Evolutionary conservation across 139 green algal genomes (phyloP).

Genomic region (Coccomyxa sp.): DNA sequence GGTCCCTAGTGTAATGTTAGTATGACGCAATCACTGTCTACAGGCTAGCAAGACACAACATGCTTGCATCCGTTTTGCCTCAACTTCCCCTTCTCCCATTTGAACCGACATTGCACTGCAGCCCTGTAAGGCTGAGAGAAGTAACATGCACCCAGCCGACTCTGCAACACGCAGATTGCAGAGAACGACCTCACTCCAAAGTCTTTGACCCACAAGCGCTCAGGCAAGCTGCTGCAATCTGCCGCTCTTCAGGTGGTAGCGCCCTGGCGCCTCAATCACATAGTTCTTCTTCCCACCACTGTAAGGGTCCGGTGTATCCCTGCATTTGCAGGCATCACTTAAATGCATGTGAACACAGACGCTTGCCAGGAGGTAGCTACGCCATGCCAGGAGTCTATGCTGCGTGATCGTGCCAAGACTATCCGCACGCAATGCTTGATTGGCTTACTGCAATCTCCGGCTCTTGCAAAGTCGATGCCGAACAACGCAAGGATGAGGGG

Average conservation of each 20-base stretch:
- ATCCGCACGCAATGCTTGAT: not conserved
- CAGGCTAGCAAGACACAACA: not conserved
- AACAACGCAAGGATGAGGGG: too few species aligned
- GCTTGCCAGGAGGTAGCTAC: too few species aligned
- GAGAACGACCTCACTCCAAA: not conserved
- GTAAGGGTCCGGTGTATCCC: conserved; percentile 19
- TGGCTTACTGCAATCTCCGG: not conserved
- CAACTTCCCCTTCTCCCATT: too few species aligned
- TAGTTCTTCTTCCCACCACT: conserved; percentile 15
- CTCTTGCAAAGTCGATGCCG: too few species aligned
- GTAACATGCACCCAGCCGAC: not conserved
- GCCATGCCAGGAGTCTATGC: too few species aligned
- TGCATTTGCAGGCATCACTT: too few species aligned
- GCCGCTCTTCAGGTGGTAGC: conserved; percentile 8
- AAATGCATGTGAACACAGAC: too few species aligned
- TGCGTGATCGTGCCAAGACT: too few species aligned
- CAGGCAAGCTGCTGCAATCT: not conserved
- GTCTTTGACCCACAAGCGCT: not conserved
- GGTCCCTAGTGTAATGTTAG: not conserved
- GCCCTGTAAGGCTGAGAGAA: too few species aligned
- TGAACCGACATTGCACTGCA: too few species aligned
- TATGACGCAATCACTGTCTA: not conserved
- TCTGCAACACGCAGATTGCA: not conserved
- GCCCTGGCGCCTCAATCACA: conserved; percentile 4
- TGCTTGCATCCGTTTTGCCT: too few species aligned